phyloP scores from a whole-genome alignment of 345 rosid genomes.

The Eucalyptus grandis region DNA sequence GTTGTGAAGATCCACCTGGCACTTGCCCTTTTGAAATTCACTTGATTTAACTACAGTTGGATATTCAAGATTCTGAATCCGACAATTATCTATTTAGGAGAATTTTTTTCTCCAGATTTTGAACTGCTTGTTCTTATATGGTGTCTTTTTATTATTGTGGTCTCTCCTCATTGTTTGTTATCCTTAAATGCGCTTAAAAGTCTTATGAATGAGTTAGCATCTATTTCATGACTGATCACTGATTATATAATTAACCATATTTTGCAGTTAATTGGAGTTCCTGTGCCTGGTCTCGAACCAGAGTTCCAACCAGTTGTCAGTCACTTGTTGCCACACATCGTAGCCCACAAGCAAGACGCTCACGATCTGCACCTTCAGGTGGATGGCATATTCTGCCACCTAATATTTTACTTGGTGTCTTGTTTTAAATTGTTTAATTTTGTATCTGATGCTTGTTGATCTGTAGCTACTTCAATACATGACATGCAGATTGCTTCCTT shows the following conservation, averaged over 20 bases:
- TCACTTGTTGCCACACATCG: slow-evolving; percentile 59
- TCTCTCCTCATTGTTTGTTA: background rate
- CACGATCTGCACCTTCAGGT: slow-evolving; percentile 82
- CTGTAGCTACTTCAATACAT: slow-evolving; percentile 80
- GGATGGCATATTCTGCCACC: background rate
- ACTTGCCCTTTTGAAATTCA: background rate
- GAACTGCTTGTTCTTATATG: background rate
- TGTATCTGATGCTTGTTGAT: slow-evolving; percentile 27
- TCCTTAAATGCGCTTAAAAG: background rate
- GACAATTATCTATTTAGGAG: background rate
- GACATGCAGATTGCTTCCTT: slow-evolving; percentile 45
- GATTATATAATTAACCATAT: background rate
- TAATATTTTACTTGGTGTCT: background rate
- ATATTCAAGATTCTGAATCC: background rate
- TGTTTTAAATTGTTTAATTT: slow-evolving; percentile 2
- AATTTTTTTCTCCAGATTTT: background rate
- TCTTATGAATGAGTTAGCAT: background rate
- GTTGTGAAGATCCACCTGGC: background rate
- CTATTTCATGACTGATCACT: background rate
- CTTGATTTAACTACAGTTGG: background rate
- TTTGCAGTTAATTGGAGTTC: slow-evolving; percentile 66
- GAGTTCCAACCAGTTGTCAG: slow-evolving; percentile 80
- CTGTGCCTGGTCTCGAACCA: slow-evolving; percentile 61
- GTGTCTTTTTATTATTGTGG: background rate
- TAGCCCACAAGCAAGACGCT: slow-evolving; percentile 65